phyloP scores from a whole-genome alignment of 176 grass and related monocot species.

The Echinochloa phyllopogon region DNA sequence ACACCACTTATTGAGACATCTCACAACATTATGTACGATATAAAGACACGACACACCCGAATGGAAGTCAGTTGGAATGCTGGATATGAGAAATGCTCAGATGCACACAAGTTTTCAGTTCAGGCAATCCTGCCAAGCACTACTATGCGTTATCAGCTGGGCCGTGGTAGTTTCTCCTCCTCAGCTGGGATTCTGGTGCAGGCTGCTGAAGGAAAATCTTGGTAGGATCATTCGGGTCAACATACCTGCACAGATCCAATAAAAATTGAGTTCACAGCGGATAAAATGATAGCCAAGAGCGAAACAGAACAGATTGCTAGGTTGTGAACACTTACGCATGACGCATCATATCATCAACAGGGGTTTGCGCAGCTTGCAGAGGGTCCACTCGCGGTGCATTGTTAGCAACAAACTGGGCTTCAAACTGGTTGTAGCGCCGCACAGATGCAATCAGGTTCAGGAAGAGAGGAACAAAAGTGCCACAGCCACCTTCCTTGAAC shows the following conservation, averaged over 20 bases:
- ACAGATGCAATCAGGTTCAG: constrained; percentile 83
- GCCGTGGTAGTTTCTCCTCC: constrained; percentile 89
- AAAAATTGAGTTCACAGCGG: neutral
- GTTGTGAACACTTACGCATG: constrained; percentile 65
- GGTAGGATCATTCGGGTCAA: constrained; percentile 93
- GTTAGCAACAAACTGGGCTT: constrained; percentile 50
- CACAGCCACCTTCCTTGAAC: constrained; percentile 97
- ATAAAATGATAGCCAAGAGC: neutral
- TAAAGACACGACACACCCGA: neutral
- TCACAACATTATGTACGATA: neutral
- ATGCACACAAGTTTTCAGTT: neutral
- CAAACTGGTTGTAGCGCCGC: constrained; percentile 77
- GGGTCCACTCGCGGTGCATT: constrained; percentile 64
- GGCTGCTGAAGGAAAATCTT: constrained; percentile 99
- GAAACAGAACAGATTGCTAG: neutral
- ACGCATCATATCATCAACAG: constrained; percentile 94
- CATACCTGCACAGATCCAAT: constrained; percentile 61
- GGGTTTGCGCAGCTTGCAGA: constrained; percentile 86
- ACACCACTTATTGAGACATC: constrained; percentile 47
- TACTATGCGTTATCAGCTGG: constrained; percentile 53
- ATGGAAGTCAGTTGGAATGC: neutral
- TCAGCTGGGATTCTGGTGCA: constrained; percentile 82
- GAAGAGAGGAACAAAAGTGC: constrained; percentile 95
- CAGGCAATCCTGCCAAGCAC: neutral
- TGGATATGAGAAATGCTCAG: constrained; percentile 12